Percentiles rank a stretch among this genome's conserved stretches.
These are phyloP conservation scores for Pichia cactophila DNA, from an alignment of 1,139 yeast genomes.

Conservation along the genomic window DNA sequence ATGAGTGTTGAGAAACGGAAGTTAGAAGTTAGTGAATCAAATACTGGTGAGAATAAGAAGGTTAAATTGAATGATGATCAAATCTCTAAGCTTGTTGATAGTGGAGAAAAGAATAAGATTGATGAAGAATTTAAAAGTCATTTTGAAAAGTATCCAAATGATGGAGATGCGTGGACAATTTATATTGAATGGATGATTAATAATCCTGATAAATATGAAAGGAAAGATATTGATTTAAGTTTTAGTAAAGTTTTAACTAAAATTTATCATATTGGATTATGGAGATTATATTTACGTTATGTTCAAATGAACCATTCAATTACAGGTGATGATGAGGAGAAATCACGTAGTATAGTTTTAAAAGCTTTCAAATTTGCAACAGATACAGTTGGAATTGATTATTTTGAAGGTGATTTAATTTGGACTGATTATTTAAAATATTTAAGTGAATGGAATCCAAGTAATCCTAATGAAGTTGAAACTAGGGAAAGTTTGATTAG, in stretches of 20 bases:
- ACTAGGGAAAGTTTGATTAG: constrained; percentile 74
- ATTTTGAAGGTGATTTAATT: constrained; percentile 51
- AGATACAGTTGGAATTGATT: constrained; percentile 70
- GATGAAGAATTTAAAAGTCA: constrained; percentile 55
- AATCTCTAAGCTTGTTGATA: constrained; percentile 8
- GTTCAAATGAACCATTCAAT: constrained; percentile 75
- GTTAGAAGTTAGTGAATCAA: constrained; percentile 36
- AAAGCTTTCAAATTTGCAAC: constrained; percentile 85
- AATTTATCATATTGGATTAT: constrained; percentile 57
- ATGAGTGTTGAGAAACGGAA: not conserved
- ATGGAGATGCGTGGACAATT: constrained; percentile 53
- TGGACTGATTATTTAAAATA: constrained; percentile 86
- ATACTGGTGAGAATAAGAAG: constrained; percentile 37
- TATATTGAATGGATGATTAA: constrained; percentile 61
- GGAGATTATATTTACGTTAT: constrained; percentile 69
- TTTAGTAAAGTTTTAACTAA: constrained; percentile 56
- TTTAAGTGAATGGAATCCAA: constrained; percentile 69
- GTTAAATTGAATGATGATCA: constrained; percentile 20
- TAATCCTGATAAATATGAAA: constrained; percentile 45
- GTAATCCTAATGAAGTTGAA: constrained; percentile 80
- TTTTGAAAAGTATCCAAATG: constrained; percentile 47
- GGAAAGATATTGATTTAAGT: constrained; percentile 54
- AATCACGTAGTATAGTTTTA: constrained; percentile 66
- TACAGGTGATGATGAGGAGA: constrained; percentile 46
- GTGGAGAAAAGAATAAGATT: constrained; percentile 51